A percentile compares a stretch with the other conserved stretches of the same genome.
Evolutionary conservation across 441 rosid species (phyloP).

Genomic region (Brassica hybrid): DNA sequence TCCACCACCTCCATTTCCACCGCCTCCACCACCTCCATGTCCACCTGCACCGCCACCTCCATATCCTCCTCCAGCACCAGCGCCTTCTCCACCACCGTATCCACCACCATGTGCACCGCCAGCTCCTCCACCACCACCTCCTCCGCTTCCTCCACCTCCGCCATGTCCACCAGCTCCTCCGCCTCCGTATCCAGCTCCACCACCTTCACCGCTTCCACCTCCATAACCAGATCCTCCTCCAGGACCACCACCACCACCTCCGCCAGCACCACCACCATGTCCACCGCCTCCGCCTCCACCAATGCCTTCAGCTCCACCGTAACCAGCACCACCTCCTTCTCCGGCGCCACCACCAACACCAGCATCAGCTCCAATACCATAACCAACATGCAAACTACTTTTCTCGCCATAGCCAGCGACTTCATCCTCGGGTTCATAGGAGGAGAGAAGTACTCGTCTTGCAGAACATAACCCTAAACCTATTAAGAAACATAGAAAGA

Average conservation of each 20-base stretch:
- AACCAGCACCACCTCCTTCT: slow-evolving; percentile 39
- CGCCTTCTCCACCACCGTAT: slow-evolving; percentile 41
- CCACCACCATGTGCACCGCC: slow-evolving; percentile 44
- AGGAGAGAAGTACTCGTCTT: slow-evolving; percentile 35
- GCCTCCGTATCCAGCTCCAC: slow-evolving; percentile 36
- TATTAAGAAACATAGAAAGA: slow-evolving; percentile 37
- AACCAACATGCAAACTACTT: slow-evolving; percentile 32
- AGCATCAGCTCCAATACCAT: slow-evolving; percentile 24
- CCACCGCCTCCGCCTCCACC: slow-evolving; percentile 45
- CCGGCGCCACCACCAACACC: slow-evolving; percentile 40
- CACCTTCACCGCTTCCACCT: slow-evolving; percentile 45
- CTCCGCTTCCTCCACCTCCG: slow-evolving; percentile 43
- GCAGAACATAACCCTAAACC: slow-evolving; percentile 47
- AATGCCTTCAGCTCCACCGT: slow-evolving; percentile 39
- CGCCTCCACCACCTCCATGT: slow-evolving; percentile 42
- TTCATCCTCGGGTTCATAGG: slow-evolving; percentile 33
- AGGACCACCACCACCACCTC: slow-evolving; percentile 46
- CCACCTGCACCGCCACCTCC: slow-evolving; percentile 41
- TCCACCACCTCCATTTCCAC: slow-evolving; percentile 42
- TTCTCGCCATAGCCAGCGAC: slow-evolving; percentile 34
- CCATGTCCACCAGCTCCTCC: slow-evolving; percentile 38
- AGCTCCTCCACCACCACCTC: slow-evolving; percentile 36
- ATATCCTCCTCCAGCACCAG: slow-evolving; percentile 41
- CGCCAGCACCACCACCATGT: slow-evolving; percentile 47
- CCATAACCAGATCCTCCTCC: slow-evolving; percentile 46